Evolutionary conservation across 306 rosid genomes (phyloP).

Genomic region (Cajanus cajan): DNA sequence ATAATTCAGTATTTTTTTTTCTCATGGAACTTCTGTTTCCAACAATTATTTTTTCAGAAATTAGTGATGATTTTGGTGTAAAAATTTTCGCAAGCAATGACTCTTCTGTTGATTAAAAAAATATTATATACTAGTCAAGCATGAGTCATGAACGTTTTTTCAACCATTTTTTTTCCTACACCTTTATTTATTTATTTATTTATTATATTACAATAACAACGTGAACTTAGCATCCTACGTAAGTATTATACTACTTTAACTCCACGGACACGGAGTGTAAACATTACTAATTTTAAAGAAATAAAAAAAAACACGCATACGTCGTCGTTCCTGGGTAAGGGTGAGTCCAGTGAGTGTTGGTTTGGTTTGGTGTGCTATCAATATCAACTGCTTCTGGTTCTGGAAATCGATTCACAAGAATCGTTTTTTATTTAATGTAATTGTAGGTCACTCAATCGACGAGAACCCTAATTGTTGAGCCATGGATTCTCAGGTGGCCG

Average conservation of each 20-base stretch:
- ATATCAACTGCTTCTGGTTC: not conserved
- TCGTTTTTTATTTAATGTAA: not conserved
- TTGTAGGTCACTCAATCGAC: not conserved
- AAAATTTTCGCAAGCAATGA: not conserved
- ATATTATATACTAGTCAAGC: not conserved
- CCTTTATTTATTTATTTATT: no score
- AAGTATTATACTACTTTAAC: no score
- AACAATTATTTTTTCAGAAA: not conserved
- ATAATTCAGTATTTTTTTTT: no score
- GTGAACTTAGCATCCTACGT: no score
- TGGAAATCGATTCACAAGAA: not conserved
- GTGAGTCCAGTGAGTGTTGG: not conserved
- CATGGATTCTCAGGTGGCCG: slow-evolving; percentile 82
- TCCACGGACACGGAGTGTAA: no score
- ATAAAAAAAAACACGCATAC: not conserved
- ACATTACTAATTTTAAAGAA: not conserved
- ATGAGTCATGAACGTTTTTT: not conserved
- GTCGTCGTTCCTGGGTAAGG: not conserved
- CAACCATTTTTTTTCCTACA: not conserved
- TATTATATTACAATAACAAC: no score
- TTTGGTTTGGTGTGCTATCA: not conserved
- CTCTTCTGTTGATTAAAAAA: not conserved
- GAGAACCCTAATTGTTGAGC: slow-evolving; percentile 20
- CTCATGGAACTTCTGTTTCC: not conserved
- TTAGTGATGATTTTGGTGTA: not conserved